Evolutionary conservation across 2,329 filamentous ascomycete species (phyloP), one percentile per base, ranked within the genome.

Genomic region (Calonectria montana): DNA sequence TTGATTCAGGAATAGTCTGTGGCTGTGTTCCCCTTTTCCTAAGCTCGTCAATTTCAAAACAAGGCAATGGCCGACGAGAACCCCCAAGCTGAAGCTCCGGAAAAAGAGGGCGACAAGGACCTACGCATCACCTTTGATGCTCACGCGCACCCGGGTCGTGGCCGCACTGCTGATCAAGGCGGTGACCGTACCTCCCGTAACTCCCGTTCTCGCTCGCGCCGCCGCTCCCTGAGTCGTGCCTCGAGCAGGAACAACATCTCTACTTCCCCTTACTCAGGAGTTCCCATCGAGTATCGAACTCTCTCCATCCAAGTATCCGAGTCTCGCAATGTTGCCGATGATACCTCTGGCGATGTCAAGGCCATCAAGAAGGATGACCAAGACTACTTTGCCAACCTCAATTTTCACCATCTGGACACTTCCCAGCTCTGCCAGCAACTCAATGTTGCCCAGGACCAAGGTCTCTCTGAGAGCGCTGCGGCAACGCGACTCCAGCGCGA

Each of bases 321-420:
- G 76, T 82, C 82, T 53, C 83, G 81, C 37, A 73, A 79, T 43
- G 73, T 77, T 45, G 81, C 82, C 7, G 47, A 65, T 3, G 72
- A 75, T 1, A 16, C 39, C 10, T 61, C 57, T 43, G 70, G 71
- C 13, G 75, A 73, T 0, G 13, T 18, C 48, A 72, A 73, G 29
- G 78, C 79, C 27, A 13, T 68, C 29, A 82, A 80, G 39, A 82
- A 81, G 31, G 79, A 81, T 4, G 80, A 85, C 43, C 79, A 85
- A 27, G 85, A 88, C 67, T 88, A 86, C 79, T 86, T 86, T 72
- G 75, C 83, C 61, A 82, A 81, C 69, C 78, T 86, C 41, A 80
- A 80, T 39, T 86, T 80, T 62, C 85, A 86, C 70, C 77, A 82
- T 64, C 81, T 85, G 15, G 71, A 77, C 23, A 66, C 73, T 4